A percentile compares a stretch with the other conserved stretches of the same genome.
Conservation (phyloP, 352 stramenopile species). For the Pythium brassicae region DNA sequence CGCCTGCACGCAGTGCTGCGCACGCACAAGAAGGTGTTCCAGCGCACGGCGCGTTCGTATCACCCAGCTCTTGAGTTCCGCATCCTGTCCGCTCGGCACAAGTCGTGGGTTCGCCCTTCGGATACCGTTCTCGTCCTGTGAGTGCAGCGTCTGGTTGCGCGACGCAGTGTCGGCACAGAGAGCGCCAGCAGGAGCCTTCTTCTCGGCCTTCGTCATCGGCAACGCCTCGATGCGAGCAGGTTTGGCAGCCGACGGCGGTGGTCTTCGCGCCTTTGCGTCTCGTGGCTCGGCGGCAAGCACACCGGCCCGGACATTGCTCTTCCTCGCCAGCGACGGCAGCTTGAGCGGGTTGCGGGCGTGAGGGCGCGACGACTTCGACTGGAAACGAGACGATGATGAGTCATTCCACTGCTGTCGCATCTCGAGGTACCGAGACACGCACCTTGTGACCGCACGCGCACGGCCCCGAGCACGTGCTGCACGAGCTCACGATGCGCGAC, state of each 20-base stretch:
- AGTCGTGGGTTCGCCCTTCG: no score
- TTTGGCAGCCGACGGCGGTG: neutral
- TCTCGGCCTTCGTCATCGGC: no score
- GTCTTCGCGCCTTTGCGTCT: neutral
- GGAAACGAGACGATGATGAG: no score
- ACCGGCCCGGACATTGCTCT: neutral
- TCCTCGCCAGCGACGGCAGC: neutral
- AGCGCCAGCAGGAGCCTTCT: neutral
- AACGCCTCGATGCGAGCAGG: neutral
- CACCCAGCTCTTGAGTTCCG: conserved; percentile 1
- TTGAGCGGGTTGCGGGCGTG: neutral
- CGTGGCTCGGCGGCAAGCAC: neutral
- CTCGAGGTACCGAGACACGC: no score
- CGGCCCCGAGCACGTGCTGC: no score
- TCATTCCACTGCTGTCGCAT: no score
- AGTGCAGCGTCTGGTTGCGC: neutral
- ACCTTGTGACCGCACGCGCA: no score
- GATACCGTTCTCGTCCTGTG: neutral
- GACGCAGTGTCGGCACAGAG: neutral
- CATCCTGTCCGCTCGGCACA: neutral
- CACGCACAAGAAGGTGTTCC: conserved; percentile 1
- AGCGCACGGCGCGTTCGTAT: neutral
- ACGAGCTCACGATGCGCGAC: no score
- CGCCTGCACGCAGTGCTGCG: no score
- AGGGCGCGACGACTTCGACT: no score